phyloP scores from a whole-genome alignment of 805 yeast genomes.

The Wickerhamomyces chaumierensis region DNA sequence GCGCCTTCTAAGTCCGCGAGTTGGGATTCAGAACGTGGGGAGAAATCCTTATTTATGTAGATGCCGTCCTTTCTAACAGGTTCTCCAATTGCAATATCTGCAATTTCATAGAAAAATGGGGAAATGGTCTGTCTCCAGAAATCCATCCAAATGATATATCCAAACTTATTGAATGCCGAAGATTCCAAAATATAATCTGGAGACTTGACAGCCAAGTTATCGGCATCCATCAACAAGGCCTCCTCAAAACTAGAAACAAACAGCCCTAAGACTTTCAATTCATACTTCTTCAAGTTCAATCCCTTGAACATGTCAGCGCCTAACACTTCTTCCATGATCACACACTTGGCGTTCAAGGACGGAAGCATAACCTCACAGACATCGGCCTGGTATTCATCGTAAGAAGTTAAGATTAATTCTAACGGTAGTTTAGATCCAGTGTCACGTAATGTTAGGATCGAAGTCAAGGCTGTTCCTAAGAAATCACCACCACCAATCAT shows the following conservation, averaged over 20 bases:
- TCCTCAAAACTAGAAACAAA: slow-evolving; percentile 35
- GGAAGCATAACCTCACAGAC: slow-evolving; percentile 32
- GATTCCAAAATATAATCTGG: slow-evolving; percentile 39
- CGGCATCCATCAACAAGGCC: slow-evolving; percentile 34
- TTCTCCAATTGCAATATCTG: slow-evolving; percentile 29
- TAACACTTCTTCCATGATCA: slow-evolving; percentile 25
- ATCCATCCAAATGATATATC: slow-evolving; percentile 58
- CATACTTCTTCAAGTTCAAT: slow-evolving; percentile 16
- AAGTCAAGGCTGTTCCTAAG: slow-evolving; percentile 28
- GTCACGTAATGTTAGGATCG: slow-evolving; percentile 28
- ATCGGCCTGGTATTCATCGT: slow-evolving; percentile 30
- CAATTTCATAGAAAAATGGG: slow-evolving; percentile 45
- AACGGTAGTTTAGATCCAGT: slow-evolving; percentile 32
- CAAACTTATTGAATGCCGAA: slow-evolving; percentile 29
- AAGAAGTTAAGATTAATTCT: slow-evolving; percentile 31
- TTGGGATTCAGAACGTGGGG: slow-evolving; percentile 24
- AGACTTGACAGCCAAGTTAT: slow-evolving; percentile 31
- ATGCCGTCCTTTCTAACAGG: slow-evolving; percentile 27
- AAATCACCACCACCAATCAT: slow-evolving; percentile 34
- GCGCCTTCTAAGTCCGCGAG: slow-evolving; percentile 53
- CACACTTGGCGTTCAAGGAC: slow-evolving; percentile 30
- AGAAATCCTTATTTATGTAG: slow-evolving; percentile 31
- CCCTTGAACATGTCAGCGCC: slow-evolving; percentile 17
- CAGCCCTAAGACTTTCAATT: slow-evolving; percentile 27
- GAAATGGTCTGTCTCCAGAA: slow-evolving; percentile 60